Evolutionary conservation across 441 rosid genomes (phyloP).

Genomic region (Arabidopsis lyrata): DNA sequence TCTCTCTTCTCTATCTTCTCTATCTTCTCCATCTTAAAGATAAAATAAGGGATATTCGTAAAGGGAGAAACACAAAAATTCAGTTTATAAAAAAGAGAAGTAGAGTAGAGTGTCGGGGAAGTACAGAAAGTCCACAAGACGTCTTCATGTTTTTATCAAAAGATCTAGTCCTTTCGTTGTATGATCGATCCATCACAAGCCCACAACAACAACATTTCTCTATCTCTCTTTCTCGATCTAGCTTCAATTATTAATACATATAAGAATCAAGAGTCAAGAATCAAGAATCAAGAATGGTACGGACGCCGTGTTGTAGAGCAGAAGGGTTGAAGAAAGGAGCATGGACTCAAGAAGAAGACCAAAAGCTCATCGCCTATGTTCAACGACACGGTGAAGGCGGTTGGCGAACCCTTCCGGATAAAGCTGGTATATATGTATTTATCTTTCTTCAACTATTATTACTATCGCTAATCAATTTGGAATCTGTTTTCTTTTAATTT

Average conservation of each 20-base stretch:
- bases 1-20: slow-evolving; percentile 31
- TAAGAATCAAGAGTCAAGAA: slow-evolving; percentile 38
- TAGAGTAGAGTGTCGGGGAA: slow-evolving; percentile 10
- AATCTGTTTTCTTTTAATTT: background rate
- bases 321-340: slow-evolving; percentile 62
- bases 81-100: background rate
- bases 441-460: background rate
- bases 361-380: slow-evolving; percentile 52
- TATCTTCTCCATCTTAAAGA: slow-evolving; percentile 15
- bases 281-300: slow-evolving; percentile 49
- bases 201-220: background rate
- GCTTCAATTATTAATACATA: slow-evolving; percentile 12
- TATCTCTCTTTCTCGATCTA: background rate
- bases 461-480: slow-evolving; percentile 2
- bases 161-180: slow-evolving; percentile 23
- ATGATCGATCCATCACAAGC: slow-evolving; percentile 24
- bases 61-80: background rate
- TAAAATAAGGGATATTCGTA: background rate
- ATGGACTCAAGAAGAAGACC: slow-evolving; percentile 64
- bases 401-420: slow-evolving; percentile 58
- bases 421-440: slow-evolving; percentile 45
- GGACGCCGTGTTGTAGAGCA: slow-evolving; percentile 54
- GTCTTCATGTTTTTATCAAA: slow-evolving; percentile 36
- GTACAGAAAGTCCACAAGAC: slow-evolving; percentile 29
- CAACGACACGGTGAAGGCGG: slow-evolving; percentile 57